Percentiles rank a stretch among this genome's conserved stretches.
phyloP scores from a whole-genome alignment of 306 rosid genomes.

The Hippophae rhamnoides region DNA sequence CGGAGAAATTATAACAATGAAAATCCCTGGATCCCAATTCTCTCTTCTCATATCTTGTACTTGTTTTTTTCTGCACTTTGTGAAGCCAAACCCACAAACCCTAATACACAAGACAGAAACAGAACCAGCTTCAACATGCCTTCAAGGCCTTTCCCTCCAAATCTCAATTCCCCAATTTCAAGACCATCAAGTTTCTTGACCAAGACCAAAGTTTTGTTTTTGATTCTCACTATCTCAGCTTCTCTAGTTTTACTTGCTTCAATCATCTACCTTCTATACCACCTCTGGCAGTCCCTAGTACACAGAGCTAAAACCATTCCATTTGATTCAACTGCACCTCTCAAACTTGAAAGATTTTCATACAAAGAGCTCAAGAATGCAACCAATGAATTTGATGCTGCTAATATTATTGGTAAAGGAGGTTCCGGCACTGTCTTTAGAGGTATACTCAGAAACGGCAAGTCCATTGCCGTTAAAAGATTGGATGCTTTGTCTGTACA shows the following conservation, averaged over 20 bases:
- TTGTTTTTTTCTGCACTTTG: slow-evolving; percentile 20
- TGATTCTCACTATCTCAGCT: slow-evolving; percentile 74
- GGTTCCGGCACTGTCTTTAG: slow-evolving; percentile 91
- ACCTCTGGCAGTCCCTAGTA: slow-evolving; percentile 58
- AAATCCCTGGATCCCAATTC: slow-evolving; percentile 18
- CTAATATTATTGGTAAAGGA: slow-evolving; percentile 83
- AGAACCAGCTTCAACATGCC: slow-evolving; percentile 47
- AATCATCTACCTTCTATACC: slow-evolving; percentile 64
- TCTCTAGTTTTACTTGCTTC: slow-evolving; percentile 63
- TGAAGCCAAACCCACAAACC: slow-evolving; percentile 17
- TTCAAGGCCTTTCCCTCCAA: slow-evolving; percentile 57
- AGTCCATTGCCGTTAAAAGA: slow-evolving; percentile 66
- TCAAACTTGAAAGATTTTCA: slow-evolving; percentile 71
- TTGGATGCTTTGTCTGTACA: slow-evolving; percentile 60
- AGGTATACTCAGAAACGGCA: slow-evolving; percentile 65
- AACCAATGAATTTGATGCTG: slow-evolving; percentile 49
- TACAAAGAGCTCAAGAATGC: slow-evolving; percentile 74
- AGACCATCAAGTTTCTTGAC: slow-evolving; percentile 32
- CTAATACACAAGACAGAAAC: slow-evolving; percentile 18
- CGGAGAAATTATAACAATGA: slow-evolving; percentile 21
- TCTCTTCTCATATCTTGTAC: slow-evolving; percentile 7
- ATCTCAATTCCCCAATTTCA: slow-evolving; percentile 27
- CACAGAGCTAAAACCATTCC: slow-evolving; percentile 74
- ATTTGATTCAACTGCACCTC: slow-evolving; percentile 67
- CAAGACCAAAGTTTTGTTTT: slow-evolving; percentile 54